Conservation (phyloP, 2,329 filamentous ascomycete species). For the Teratosphaeria nubilosa region DNA sequence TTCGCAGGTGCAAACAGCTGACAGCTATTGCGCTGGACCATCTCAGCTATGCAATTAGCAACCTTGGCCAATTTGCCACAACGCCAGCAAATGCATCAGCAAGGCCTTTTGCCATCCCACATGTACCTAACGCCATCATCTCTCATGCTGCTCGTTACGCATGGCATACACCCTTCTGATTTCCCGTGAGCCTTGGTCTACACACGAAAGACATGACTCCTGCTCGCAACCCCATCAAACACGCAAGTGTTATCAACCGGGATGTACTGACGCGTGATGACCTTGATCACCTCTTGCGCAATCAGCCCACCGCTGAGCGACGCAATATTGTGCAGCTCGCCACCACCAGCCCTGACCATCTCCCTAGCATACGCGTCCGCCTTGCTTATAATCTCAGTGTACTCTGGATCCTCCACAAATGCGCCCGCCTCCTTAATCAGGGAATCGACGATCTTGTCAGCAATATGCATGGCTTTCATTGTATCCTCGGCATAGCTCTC, state of each 20-base stretch:
- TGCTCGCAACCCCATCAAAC: constrained; percentile 52
- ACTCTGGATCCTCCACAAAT: constrained; percentile 33
- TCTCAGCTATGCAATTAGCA: no score
- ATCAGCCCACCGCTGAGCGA: constrained; percentile 82
- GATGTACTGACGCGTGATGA: constrained; percentile 59
- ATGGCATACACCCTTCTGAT: background rate
- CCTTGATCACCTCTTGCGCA: constrained; percentile 94
- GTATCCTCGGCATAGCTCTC: constrained; percentile 25
- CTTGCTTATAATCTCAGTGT: constrained; percentile 26
- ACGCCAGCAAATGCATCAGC: background rate
- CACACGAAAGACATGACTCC: constrained; percentile 27
- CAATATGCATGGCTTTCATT: constrained; percentile 34
- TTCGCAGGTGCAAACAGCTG: background rate
- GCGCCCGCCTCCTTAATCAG: constrained; percentile 34
- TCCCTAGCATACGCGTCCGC: constrained; percentile 32
- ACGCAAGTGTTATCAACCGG: constrained; percentile 55
- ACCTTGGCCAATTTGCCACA: background rate
- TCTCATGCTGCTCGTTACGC: background rate
- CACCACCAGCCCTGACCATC: constrained; percentile 62
- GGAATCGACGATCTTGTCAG: constrained; percentile 31
- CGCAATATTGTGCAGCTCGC: constrained; percentile 87
- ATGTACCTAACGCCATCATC: background rate
- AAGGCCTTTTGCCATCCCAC: background rate
- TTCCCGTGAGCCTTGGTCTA: constrained; percentile 3
- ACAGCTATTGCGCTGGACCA: background rate